Evolutionary conservation across 345 rosid species (phyloP).

Genomic region (Dovyalis caffra): DNA sequence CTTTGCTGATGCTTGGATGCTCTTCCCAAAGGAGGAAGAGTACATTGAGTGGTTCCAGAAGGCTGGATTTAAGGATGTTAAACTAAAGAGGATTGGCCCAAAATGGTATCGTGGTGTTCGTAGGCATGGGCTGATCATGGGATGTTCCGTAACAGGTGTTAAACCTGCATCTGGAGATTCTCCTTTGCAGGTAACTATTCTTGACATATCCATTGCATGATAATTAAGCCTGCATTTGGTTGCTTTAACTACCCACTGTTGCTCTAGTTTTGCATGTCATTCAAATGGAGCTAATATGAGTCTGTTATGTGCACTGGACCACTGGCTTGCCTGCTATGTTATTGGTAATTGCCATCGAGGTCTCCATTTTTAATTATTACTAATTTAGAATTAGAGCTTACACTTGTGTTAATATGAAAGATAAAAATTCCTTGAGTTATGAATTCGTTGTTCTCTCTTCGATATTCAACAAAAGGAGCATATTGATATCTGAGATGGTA

Average conservation of each 20-base stretch:
- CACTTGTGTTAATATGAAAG: background rate
- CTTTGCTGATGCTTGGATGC: slow-evolving; percentile 99
- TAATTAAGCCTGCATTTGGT: background rate
- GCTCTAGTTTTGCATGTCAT: background rate
- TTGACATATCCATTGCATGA: background rate
- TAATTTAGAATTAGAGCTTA: background rate
- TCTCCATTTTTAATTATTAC: background rate
- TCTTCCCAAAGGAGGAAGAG: slow-evolving; percentile 99
- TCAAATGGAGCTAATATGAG: background rate
- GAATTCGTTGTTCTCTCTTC: background rate
- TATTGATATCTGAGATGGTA: background rate
- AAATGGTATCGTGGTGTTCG: slow-evolving; percentile 99
- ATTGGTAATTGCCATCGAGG: background rate
- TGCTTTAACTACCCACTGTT: background rate
- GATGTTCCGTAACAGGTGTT: slow-evolving; percentile 95
- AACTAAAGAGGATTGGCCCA: slow-evolving; percentile 94
- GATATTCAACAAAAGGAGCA: background rate
- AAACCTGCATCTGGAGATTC: slow-evolving; percentile 97
- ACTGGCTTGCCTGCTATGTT: background rate
- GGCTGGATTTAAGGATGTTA: slow-evolving; percentile 92
- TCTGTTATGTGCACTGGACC: background rate
- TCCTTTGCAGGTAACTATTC: slow-evolving; percentile 74
- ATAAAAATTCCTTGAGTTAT: background rate
- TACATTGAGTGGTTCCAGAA: slow-evolving; percentile 92
- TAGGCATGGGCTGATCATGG: slow-evolving; percentile 95